Conservation (phyloP, 805 yeast species). For the Yamadazyma philogaea region DNA sequence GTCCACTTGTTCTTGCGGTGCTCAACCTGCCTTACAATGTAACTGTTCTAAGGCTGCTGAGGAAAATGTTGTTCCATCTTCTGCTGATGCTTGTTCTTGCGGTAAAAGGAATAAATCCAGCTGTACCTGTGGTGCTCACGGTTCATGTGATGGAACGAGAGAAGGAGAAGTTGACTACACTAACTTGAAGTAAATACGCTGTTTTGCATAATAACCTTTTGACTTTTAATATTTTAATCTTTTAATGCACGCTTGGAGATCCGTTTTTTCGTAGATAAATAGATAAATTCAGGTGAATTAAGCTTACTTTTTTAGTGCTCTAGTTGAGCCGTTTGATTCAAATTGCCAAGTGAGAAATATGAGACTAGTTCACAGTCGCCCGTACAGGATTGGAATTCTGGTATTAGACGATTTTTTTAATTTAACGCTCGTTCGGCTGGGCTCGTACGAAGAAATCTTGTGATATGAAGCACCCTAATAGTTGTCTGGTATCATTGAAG, state of each 20-base stretch:
- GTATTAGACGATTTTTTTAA: too few species aligned
- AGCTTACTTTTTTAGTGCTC: too few species aligned
- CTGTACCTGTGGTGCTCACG: constrained; percentile 55
- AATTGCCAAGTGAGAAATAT: too few species aligned
- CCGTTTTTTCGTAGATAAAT: too few species aligned
- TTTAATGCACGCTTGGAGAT: background rate
- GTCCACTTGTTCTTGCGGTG: constrained; percentile 64
- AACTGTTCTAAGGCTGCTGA: constrained; percentile 49
- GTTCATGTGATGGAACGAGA: constrained; percentile 35
- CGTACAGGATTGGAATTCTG: too few species aligned
- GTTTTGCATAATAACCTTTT: constrained; percentile 1
- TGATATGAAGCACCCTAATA: too few species aligned
- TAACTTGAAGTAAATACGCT: constrained; percentile 24
- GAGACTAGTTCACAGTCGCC: too few species aligned
- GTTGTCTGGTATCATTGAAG: too few species aligned
- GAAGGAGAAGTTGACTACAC: constrained; percentile 64
- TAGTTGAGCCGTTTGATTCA: too few species aligned
- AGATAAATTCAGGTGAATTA: background rate
- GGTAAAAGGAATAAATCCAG: constrained; percentile 52
- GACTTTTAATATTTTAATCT: constrained; percentile 1
- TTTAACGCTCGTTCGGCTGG: too few species aligned
- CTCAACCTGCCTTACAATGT: constrained; percentile 57
- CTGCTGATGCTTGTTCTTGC: constrained; percentile 53
- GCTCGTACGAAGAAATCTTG: too few species aligned
- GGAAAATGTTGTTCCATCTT: constrained; percentile 47